Evolutionary conservation across 305 asterid species (phyloP), one percentile per base, ranked within the genome.

Genomic region (Solanum aculeatissimum): DNA sequence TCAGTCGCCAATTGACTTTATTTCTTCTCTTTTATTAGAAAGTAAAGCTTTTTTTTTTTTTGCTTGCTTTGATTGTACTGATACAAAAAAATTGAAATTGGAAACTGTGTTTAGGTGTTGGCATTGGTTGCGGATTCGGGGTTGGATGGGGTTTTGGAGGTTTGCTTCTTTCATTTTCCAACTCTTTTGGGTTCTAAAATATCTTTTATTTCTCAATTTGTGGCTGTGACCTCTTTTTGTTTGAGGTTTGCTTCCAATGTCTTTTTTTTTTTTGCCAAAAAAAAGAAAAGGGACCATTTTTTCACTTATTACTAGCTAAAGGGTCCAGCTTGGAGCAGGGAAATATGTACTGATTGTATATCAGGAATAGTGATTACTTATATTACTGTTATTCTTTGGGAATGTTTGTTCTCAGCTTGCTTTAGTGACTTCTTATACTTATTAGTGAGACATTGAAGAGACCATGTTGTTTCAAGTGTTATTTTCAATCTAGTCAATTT

Each of bases 101-200:
- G 78, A 78, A 68, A 69, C 13, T 72, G 45, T 68, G 13, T 75
- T 83, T 83, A 96, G 99, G 99, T 42, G 91, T 93, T 80, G 99
- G 99, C 62, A 88, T 95, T 83, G 99, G 99, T 77, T 96, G 99
- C 86, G 98, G 98, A 53, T 96, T 96, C 82, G 99, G 99, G 32
- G 90, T 96, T 42, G 99, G 98, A 62, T 96, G 99, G 99, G 99
- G 99, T 81, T 96, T 96, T 80, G 99, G 99, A 88, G 98, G 99
- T 96, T 58, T 78, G 91, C 9, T 86, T 63, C 85, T 25, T n/a
- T 40, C 6, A 12, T 71, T 81, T 63, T 60, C n/a, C 55, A 53
- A 47, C 21, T 32, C 35, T 29, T 18, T 70, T 40, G 32, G 53
- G 32, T 40, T 70, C 79, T 70, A 40, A 70, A 70, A 19, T 19